Percentiles rank a stretch among this genome's conserved stretches.
These are phyloP conservation scores for Saccharomyces paradoxus DNA, from an alignment of 805 yeast species.

Conservation along the genomic window DNA sequence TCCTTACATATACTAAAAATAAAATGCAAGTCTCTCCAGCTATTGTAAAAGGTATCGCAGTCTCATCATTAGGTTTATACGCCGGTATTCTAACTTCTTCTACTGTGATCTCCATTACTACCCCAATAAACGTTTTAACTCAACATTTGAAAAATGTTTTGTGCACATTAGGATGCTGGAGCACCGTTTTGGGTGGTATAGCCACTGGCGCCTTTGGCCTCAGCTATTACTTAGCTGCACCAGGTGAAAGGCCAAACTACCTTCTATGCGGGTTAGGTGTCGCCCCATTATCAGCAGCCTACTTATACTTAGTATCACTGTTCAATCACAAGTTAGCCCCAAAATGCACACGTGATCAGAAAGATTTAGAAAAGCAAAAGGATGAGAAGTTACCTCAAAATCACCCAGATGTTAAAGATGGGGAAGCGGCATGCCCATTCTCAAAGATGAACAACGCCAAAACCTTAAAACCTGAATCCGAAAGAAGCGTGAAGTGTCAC, in stretches of 20 bases:
- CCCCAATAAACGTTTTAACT: slow-evolving; percentile 13
- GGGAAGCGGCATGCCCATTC: slow-evolving; percentile 14
- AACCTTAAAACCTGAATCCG: neutral
- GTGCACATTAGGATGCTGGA: slow-evolving; percentile 17
- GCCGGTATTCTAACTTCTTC: slow-evolving; percentile 39
- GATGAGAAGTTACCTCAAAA: slow-evolving; percentile 7
- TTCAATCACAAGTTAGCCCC: neutral
- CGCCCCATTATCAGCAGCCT: slow-evolving; percentile 9
- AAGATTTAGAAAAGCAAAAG: neutral
- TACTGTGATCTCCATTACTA: slow-evolving; percentile 28
- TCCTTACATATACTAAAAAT: neutral
- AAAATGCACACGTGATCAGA: neutral
- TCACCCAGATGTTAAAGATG: slow-evolving; percentile 8
- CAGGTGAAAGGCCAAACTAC: neutral
- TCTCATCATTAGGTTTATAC: slow-evolving; percentile 58
- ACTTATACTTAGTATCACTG: slow-evolving; percentile 3
- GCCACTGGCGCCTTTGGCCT: slow-evolving; percentile 45
- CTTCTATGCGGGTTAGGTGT: slow-evolving; percentile 8
- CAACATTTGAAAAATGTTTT: slow-evolving; percentile 14
- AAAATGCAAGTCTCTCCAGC: slow-evolving; percentile 43
- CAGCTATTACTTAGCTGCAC: slow-evolving; percentile 33
- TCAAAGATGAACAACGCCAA: slow-evolving; percentile 1
- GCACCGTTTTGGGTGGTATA: slow-evolving; percentile 36
- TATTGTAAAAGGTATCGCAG: slow-evolving; percentile 55
- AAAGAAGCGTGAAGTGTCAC: neutral